Conservation (phyloP, 2,329 filamentous ascomycete genomes). For the Taxawa tesnikishii region DNA sequence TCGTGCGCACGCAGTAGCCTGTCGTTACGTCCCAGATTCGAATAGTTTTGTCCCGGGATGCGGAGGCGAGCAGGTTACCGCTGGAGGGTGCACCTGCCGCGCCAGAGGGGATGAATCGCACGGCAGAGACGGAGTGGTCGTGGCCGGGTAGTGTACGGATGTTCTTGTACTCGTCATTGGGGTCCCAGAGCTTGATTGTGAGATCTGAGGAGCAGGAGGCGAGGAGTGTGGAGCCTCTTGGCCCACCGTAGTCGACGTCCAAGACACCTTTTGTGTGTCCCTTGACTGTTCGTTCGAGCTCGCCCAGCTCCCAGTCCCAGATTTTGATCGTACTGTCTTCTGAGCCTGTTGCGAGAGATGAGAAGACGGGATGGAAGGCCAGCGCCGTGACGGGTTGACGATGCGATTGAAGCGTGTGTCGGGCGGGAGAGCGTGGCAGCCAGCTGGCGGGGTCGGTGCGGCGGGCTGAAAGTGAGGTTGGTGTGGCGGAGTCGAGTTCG, state of each 20-base stretch:
- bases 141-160: constrained; percentile 83
- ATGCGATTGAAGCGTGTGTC: constrained; percentile 75
- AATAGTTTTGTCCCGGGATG: constrained; percentile 73
- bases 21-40: constrained; percentile 89
- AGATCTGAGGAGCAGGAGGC: constrained; percentile 79
- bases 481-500: constrained; percentile 76
- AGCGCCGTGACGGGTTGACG: constrained; percentile 72
- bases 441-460: constrained; percentile 78
- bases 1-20: constrained; percentile 84
- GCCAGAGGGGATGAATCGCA: constrained; percentile 78
- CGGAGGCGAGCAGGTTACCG: constrained; percentile 74
- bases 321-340: constrained; percentile 93
- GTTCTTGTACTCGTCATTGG: constrained; percentile 86
- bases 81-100: constrained; percentile 66
- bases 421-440: constrained; percentile 72
- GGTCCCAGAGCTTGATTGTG: constrained; percentile 93
- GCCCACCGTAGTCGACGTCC: constrained; percentile 83
- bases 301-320: constrained; percentile 92
- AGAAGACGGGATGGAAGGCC: constrained; percentile 86
- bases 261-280: constrained; percentile 82
- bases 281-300: constrained; percentile 81
- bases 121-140: constrained; percentile 80
- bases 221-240: constrained; percentile 64
- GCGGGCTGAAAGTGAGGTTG: constrained; percentile 60
- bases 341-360: constrained; percentile 77